Evolutionary conservation across 1,139 yeast genomes (phyloP).

Genomic region (Hemisphaericaspora xylofermentans): DNA sequence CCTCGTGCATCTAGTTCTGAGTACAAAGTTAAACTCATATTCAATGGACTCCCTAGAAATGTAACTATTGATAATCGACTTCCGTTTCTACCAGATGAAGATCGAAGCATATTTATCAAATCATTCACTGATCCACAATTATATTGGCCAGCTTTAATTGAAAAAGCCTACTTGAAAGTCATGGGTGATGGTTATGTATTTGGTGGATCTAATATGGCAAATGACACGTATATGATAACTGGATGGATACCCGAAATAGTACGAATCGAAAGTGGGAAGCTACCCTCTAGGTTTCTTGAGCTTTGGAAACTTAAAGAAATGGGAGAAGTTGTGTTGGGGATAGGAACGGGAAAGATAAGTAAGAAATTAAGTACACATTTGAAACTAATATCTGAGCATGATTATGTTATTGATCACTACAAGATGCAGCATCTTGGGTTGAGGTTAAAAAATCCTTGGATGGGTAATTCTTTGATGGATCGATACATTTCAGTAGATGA

Average conservation of each 20-base stretch:
- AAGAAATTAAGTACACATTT: conserved; percentile 33
- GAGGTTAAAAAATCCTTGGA: conserved; percentile 36
- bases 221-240: conserved; percentile 63
- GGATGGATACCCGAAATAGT: conserved; percentile 78
- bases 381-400: conserved; percentile 62
- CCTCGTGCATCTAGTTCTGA: conserved; percentile 29
- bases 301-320: conserved; percentile 34
- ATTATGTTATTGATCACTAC: conserved; percentile 48
- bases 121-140: conserved; percentile 42
- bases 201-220: conserved; percentile 75
- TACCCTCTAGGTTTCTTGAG: conserved; percentile 22
- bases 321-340: conserved; percentile 50
- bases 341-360: conserved; percentile 64
- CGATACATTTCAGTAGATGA: conserved; percentile 25
- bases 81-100: conserved; percentile 22
- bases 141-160: conserved; percentile 72
- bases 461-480: conserved; percentile 13
- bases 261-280: conserved; percentile 28
- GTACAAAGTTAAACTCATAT: conserved; percentile 35
- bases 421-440: conserved; percentile 7
- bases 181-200: conserved; percentile 63
- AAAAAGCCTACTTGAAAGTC: conserved; percentile 70
- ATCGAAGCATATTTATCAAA: conserved; percentile 30
- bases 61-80: conserved; percentile 52
- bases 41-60: conserved; percentile 61